Conservation (phyloP, 2,329 filamentous ascomycete genomes). For the Xylariaceae sp. region DNA sequence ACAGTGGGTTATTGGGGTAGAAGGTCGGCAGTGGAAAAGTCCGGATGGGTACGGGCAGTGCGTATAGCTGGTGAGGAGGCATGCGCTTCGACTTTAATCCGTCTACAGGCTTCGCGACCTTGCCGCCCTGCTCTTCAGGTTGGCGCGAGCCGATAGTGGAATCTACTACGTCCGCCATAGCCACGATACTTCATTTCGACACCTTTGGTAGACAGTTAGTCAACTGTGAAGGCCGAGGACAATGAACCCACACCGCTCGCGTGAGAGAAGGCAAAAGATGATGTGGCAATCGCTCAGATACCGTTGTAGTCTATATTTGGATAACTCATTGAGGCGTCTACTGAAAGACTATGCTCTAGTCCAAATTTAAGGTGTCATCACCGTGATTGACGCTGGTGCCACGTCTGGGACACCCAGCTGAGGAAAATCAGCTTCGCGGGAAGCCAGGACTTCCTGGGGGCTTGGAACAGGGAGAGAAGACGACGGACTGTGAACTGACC, state of each 20-base stretch:
- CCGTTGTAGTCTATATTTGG: constrained; percentile 89
- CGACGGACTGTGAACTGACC: constrained; percentile 5
- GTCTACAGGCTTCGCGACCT: too few relatives aligned
- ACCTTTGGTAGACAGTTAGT: constrained; percentile 21
- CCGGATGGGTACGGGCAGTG: constrained; percentile 72
- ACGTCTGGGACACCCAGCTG: too few relatives aligned
- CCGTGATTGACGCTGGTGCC: constrained; percentile 31
- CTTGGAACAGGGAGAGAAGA: neutral
- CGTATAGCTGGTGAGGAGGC: constrained; percentile 69
- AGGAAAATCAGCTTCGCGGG: too few relatives aligned
- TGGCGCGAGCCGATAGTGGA: constrained; percentile 16
- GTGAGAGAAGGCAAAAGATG: neutral
- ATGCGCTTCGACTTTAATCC: constrained; percentile 11
- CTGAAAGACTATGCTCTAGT: constrained; percentile 48
- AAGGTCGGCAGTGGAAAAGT: constrained; percentile 82
- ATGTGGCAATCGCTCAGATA: constrained; percentile 69
- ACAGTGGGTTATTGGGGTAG: constrained; percentile 89
- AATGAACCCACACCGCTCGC: neutral
- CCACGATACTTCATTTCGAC: constrained; percentile 42
- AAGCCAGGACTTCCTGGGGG: neutral
- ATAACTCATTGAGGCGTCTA: constrained; percentile 57
- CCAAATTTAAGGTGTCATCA: constrained; percentile 59
- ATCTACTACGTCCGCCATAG: constrained; percentile 31
- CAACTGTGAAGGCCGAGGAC: neutral
- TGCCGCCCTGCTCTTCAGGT: constrained; percentile 4